Percentiles rank a stretch among this genome's conserved stretches.
Conservation (phyloP, 225 moss, liverwort and hornwort species). For the Climacium dendroides region DNA sequence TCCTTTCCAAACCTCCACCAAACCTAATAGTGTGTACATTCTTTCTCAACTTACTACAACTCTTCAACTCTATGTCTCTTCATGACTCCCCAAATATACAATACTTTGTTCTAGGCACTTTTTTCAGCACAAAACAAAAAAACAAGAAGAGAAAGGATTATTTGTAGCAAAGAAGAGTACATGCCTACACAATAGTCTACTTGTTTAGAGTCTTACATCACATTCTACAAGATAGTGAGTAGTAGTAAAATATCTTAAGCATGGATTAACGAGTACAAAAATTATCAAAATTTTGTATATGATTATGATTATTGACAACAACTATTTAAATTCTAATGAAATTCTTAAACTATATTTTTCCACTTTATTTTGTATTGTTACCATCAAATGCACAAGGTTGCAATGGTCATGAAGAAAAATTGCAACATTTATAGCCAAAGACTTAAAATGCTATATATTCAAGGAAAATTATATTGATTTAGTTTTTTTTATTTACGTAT, state of each 20-base stretch:
- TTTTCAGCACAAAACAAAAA: neutral
- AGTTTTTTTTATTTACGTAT: neutral
- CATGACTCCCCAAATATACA: neutral
- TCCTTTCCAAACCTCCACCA: neutral
- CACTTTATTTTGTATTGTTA: neutral
- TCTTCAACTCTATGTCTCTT: neutral
- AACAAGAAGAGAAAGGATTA: neutral
- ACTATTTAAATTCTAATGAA: neutral
- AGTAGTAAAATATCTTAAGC: no score
- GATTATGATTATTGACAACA: neutral
- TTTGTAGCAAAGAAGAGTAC: neutral
- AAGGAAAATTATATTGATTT: neutral
- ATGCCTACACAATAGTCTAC: no score
- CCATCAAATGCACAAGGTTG: neutral
- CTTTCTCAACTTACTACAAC: neutral
- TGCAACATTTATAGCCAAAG: neutral
- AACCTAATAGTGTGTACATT: neutral
- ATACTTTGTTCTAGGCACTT: neutral
- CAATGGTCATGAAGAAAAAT: neutral
- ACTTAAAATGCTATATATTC: neutral
- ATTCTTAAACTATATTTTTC: neutral
- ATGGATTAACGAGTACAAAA: neutral
- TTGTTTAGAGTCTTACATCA: neutral
- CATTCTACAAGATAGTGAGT: no score
- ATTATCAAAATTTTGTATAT: neutral